A percentile compares a stretch with the other conserved stretches of the same genome.
phyloP scores from a whole-genome alignment of 2,329 filamentous ascomycete genomes.

The Graphilbum ipis-grandicollis region DNA sequence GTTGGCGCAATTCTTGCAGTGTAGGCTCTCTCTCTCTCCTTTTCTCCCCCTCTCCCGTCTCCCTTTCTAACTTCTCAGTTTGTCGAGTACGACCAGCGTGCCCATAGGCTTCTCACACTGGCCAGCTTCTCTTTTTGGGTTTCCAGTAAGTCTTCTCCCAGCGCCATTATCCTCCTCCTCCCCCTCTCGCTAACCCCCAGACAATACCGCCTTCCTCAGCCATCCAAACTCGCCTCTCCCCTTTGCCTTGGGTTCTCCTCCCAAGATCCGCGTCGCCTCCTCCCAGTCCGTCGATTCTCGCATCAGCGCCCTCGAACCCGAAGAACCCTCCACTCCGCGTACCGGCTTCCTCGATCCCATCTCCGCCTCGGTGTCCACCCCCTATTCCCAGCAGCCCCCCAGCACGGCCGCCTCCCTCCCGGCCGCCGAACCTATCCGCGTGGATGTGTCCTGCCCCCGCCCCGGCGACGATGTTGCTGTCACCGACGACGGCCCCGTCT shows the following conservation, averaged over 20 bases:
- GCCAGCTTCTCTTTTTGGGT: conserved; percentile 95
- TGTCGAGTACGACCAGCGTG: conserved; percentile 89
- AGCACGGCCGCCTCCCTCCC: conserved; percentile 9
- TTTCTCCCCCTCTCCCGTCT: neutral
- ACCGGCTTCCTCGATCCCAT: conserved; percentile 3
- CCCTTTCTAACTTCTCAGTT: conserved; percentile 38
- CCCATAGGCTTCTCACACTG: conserved; percentile 73
- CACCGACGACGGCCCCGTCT: conserved; percentile 84
- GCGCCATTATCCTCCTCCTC: conserved; percentile 2
- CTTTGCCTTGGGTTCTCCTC: conserved; percentile 56
- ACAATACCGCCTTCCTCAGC: conserved; percentile 25
- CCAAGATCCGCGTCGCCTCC: conserved; percentile 69
- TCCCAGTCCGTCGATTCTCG: conserved; percentile 74
- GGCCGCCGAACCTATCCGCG: conserved; percentile 44
- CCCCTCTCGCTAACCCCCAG: conserved; percentile 14
- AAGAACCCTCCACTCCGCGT: conserved; percentile 40
- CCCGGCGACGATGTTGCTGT: conserved; percentile 72
- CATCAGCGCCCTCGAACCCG: conserved; percentile 53
- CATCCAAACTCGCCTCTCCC: conserved; percentile 49
- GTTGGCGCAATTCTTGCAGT: conserved; percentile 92
- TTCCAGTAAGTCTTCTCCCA: conserved; percentile 37
- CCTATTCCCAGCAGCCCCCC: conserved; percentile 18
- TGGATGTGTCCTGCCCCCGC: conserved; percentile 74
- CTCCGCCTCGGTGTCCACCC: no score
- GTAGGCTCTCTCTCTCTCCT: conserved; percentile 26